phyloP scores from a whole-genome alignment of 2,329 filamentous ascomycete genomes.

The Trichophyton benhamiae region DNA sequence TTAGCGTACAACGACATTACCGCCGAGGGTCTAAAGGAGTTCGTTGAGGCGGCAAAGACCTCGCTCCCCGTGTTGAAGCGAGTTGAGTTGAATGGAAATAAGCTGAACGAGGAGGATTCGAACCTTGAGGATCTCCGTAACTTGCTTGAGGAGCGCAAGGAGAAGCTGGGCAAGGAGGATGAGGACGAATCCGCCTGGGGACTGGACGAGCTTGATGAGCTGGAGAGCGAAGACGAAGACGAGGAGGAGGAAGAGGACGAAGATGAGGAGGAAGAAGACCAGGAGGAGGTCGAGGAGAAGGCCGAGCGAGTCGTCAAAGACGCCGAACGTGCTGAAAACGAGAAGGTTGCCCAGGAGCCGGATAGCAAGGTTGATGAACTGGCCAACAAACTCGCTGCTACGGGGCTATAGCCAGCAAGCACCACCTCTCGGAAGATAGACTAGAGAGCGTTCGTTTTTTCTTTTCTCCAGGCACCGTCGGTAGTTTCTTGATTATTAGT shows the following conservation, averaged over 20 bases:
- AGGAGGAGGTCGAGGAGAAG: conserved; percentile 51
- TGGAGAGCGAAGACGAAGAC: conserved; percentile 62
- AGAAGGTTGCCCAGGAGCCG: conserved; percentile 58
- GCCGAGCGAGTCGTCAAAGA: conserved; percentile 59
- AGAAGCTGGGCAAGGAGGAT: conserved; percentile 47
- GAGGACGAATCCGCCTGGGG: conserved; percentile 74
- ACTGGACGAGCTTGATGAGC: conserved; percentile 72
- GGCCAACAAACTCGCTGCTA: conserved; percentile 63
- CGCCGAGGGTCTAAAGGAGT: conserved; percentile 55
- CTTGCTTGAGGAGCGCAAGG: conserved; percentile 65
- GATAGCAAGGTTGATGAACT: conserved; percentile 73
- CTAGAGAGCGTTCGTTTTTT: too few species aligned
- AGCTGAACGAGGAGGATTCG: conserved; percentile 74
- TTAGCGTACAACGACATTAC: conserved; percentile 95
- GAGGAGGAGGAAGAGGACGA: conserved; percentile 45
- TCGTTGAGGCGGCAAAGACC: conserved; percentile 56
- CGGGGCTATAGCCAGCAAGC: conserved; percentile 22
- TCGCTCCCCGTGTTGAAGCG: conserved; percentile 65
- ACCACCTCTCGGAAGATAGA: too few species aligned
- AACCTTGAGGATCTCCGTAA: conserved; percentile 56
- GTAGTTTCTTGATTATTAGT: too few species aligned
- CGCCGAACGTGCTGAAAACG: conserved; percentile 40
- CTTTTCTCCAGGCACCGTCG: too few species aligned
- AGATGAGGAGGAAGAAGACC: conserved; percentile 57
- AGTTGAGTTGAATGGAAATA: conserved; percentile 92